A percentile compares a stretch with the other conserved stretches of the same genome.
Conservation (phyloP, 2,329 filamentous ascomycete species). For the Aspergillus carbonarius region DNA sequence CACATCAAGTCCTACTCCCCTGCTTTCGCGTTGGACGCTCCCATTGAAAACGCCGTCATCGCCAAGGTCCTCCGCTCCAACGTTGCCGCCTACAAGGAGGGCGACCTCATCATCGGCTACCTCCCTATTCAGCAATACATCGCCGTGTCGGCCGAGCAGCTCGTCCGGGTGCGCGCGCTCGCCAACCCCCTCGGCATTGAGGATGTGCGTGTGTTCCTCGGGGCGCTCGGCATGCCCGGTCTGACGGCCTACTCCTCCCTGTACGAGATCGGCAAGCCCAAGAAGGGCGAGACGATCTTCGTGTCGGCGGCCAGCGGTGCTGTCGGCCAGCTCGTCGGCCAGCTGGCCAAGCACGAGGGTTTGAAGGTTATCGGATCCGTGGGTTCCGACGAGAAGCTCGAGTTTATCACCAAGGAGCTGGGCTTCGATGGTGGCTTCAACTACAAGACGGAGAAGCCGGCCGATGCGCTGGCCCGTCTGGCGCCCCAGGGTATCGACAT, state of each 20-base stretch:
- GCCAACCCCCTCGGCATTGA: conserved; percentile 61
- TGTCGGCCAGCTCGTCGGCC: conserved; percentile 79
- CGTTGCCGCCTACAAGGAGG: conserved; percentile 60
- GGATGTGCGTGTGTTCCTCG: conserved; percentile 62
- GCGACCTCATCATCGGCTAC: conserved; percentile 63
- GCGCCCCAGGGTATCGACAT: conserved; percentile 79
- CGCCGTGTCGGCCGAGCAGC: conserved; percentile 51
- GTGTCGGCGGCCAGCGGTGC: conserved; percentile 77
- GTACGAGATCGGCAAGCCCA: conserved; percentile 72
- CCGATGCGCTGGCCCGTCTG: conserved; percentile 66
- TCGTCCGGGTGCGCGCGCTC: conserved; percentile 53
- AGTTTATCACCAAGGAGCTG: conserved; percentile 69
- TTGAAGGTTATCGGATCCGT: conserved; percentile 77
- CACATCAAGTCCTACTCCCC: conserved; percentile 66
- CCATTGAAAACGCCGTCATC: conserved; percentile 65
- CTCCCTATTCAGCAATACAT: conserved; percentile 70
- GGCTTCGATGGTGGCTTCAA: conserved; percentile 76
- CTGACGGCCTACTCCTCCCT: conserved; percentile 73
- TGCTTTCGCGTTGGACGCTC: conserved; percentile 60
- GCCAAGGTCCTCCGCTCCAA: conserved; percentile 71
- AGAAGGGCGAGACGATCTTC: conserved; percentile 79
- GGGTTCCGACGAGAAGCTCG: conserved; percentile 75
- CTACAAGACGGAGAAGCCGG: conserved; percentile 78
- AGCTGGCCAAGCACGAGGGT: conserved; percentile 79
- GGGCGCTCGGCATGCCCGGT: conserved; percentile 75